phyloP scores from a whole-genome alignment of 2,329 filamentous ascomycete species.

The Coniella vitis region DNA sequence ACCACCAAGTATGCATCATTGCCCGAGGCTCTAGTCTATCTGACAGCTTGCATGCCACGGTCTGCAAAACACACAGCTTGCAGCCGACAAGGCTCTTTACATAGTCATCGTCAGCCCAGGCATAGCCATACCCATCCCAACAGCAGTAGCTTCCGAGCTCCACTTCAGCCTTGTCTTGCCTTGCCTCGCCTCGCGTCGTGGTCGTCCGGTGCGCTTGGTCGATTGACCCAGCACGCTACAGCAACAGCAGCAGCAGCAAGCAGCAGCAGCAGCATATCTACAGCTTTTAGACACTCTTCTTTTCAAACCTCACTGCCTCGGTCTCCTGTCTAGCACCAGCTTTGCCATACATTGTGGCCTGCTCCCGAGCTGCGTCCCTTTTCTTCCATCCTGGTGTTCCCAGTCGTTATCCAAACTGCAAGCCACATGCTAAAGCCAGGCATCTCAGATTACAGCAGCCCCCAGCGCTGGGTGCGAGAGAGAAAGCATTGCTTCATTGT shows the following conservation, averaged over 20 bases:
- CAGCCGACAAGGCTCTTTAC: slow-evolving; percentile 1
- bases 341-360: background rate
- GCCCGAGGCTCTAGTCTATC: background rate
- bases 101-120: background rate
- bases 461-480: slow-evolving; percentile 42
- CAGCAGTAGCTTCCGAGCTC: slow-evolving; percentile 3
- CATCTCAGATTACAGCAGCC: slow-evolving; percentile 33
- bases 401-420: slow-evolving; percentile 3
- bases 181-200: background rate
- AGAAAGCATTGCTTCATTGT: slow-evolving; percentile 43
- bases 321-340: background rate
- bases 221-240: background rate
- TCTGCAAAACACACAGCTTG: background rate
- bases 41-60: background rate
- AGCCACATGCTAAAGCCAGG: slow-evolving; percentile 50
- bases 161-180: background rate
- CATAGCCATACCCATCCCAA: background rate
- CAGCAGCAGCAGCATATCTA: too few species aligned
- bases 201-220: background rate
- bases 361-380: background rate
- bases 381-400: background rate
- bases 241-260: too few species aligned
- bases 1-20: too few species aligned
- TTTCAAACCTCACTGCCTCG: too few species aligned
- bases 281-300: too few species aligned